Evolutionary conservation across 2,329 filamentous ascomycete genomes (phyloP).

Genomic region (Blastomyces parvus): DNA sequence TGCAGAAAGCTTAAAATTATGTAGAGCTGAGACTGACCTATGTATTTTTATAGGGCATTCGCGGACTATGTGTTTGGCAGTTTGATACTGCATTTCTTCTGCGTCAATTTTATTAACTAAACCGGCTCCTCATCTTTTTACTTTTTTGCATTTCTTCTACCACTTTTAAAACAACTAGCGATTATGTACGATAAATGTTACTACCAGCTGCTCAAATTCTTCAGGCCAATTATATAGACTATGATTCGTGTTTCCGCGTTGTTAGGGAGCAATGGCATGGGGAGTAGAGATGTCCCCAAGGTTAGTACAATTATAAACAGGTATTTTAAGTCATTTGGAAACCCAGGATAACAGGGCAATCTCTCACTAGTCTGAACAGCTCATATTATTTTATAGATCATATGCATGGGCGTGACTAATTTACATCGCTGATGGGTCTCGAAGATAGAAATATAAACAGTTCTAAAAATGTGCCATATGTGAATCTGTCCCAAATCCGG

Average conservation of each 20-base stretch:
- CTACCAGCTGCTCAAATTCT: background rate
- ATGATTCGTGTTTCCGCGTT: background rate
- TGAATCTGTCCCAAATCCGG: background rate
- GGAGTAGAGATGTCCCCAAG: background rate
- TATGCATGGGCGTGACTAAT: background rate
- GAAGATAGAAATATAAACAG: background rate
- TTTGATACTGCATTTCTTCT: conserved; percentile 95
- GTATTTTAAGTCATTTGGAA: background rate
- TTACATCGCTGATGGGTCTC: background rate
- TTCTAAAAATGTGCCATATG: background rate
- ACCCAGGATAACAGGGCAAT: background rate
- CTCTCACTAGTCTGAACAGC: background rate
- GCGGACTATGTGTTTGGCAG: conserved; percentile 94
- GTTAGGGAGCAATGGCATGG: background rate
- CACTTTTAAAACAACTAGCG: background rate
- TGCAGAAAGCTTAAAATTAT: background rate
- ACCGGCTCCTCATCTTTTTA: conserved; percentile 3
- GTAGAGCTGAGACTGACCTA: background rate
- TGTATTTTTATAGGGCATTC: conserved; percentile 58
- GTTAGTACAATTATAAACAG: background rate
- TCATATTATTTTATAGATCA: background rate
- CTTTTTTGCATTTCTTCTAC: background rate
- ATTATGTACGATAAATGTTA: background rate
- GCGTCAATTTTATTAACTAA: conserved; percentile 99
- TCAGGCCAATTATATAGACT: background rate